Conservation (phyloP, 2,329 filamentous ascomycete genomes). For the Tolypocladium inflatum region DNA sequence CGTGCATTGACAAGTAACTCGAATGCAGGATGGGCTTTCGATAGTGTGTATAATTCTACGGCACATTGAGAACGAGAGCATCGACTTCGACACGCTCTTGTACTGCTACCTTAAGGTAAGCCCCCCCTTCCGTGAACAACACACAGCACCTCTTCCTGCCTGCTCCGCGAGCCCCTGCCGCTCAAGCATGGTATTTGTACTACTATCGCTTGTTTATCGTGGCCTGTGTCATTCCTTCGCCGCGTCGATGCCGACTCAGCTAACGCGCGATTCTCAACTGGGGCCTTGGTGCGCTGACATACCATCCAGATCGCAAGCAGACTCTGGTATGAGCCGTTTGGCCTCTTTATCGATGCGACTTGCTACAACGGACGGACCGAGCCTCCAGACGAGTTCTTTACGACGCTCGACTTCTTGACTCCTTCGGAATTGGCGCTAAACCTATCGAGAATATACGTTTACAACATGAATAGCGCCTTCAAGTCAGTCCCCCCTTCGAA, state of each 20-base stretch:
- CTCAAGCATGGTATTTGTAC: neutral
- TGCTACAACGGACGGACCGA: slow-evolving; percentile 61
- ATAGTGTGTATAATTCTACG: slow-evolving; percentile 61
- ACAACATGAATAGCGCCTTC: slow-evolving; percentile 66
- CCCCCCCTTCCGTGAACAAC: neutral
- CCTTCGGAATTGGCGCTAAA: slow-evolving; percentile 52
- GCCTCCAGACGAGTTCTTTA: slow-evolving; percentile 55
- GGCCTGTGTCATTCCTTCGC: neutral
- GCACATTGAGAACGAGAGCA: slow-evolving; percentile 55
- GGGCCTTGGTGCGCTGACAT: neutral
- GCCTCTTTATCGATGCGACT: slow-evolving; percentile 58
- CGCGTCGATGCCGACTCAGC: too few species aligned
- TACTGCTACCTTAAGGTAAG: slow-evolving; percentile 59
- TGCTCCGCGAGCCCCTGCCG: neutral
- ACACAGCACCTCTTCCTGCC: neutral
- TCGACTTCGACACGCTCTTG: slow-evolving; percentile 56
- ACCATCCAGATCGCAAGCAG: slow-evolving; percentile 51
- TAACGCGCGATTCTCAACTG: neutral
- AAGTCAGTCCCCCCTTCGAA: slow-evolving; percentile 25
- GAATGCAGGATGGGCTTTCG: slow-evolving; percentile 49
- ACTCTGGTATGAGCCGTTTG: slow-evolving; percentile 61
- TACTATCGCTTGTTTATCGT: neutral
- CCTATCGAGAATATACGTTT: slow-evolving; percentile 54
- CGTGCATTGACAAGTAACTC: neutral
- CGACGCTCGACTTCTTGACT: slow-evolving; percentile 52